These are phyloP conservation scores for Arthroderma sp. DNA, from an alignment of 2,329 filamentous ascomycete genomes.

Conservation along the genomic window DNA sequence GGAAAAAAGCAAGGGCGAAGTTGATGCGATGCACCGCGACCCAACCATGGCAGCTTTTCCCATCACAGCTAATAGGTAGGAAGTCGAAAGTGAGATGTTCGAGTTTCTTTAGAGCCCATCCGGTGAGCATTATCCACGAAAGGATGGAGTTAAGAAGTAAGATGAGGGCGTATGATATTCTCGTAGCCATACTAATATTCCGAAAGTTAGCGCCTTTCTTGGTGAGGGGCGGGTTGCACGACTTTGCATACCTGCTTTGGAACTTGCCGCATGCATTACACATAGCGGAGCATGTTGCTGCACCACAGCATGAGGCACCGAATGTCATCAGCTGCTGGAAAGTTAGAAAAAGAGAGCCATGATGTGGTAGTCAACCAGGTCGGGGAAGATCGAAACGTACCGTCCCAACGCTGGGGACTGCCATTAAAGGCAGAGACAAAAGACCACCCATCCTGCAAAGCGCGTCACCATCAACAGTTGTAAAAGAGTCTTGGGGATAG, in stretches of 20 bases:
- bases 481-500: too few species aligned
- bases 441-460: conserved; percentile 64
- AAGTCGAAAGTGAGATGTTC: conserved; percentile 88
- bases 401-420: conserved; percentile 71
- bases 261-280: conserved; percentile 95
- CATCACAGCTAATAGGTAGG: conserved; percentile 85
- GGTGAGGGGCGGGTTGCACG: not conserved
- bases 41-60: conserved; percentile 86
- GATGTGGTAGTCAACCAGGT: not conserved
- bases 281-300: conserved; percentile 88
- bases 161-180: conserved; percentile 89
- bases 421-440: conserved; percentile 78
- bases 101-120: conserved; percentile 94
- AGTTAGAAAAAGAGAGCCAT: conserved; percentile 3
- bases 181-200: conserved; percentile 69
- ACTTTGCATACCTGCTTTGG: conserved; percentile 61
- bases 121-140: conserved; percentile 98
- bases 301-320: conserved; percentile 84
- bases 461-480: too few species aligned
- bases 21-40: conserved; percentile 95
- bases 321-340: conserved; percentile 28
- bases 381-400: conserved; percentile 41
- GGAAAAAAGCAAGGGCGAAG: conserved; percentile 90
- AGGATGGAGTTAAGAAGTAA: conserved; percentile 93
- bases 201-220: not conserved